Evolutionary conservation across 805 yeast species (phyloP), one percentile per base, ranked within the genome.

Genomic region (Ogataea ramenticola): DNA sequence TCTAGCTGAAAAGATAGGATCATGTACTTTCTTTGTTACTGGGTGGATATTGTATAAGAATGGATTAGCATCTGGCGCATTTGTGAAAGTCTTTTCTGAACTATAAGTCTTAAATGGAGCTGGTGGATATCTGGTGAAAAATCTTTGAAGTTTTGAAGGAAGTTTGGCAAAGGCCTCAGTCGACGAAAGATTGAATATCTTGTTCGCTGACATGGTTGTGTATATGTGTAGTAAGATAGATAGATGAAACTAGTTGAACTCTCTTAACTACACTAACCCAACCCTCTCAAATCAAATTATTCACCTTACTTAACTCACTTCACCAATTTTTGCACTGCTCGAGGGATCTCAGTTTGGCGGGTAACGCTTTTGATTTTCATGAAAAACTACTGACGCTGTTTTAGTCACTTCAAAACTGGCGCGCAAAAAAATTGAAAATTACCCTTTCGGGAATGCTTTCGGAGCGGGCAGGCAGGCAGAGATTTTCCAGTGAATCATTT

Each of bases 21-120:
- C 78, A 55, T 86, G 95, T 67, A 81, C 78, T 53, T 67, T 71
- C n/a, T 83, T 77, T 20, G 95, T 87, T 20, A 83, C 76, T 19
- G 95, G 88, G 61, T 89, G 89, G 56, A 75, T 83, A 62, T 87
- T 89, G 21, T 95, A 82, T 44, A 87, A 63, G 62, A 90, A 90
- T 43, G 97, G 97, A 64, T 90, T 90, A 53, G 89, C 85, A 47
- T 77, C 75, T 20, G 76, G 72, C 40, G 88, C 90, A 40, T 66
- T 67, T 20, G 86, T 80, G 26, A 77, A 66, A 2, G 86, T 76
- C 42, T 95, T 84, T 49, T 71, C 73, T 2, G 71, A 65, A 5
- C 86, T 70, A 61, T 88, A 90, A 51, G 73, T 60, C 17, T 75
- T 74, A 64, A 78, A 79, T n/a, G 89, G 91, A 20, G 82, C 67